Evolutionary conservation across 2,329 filamentous ascomycete genomes (phyloP), one percentile per base, ranked within the genome.

Genomic region (Verticillium isaacii): DNA sequence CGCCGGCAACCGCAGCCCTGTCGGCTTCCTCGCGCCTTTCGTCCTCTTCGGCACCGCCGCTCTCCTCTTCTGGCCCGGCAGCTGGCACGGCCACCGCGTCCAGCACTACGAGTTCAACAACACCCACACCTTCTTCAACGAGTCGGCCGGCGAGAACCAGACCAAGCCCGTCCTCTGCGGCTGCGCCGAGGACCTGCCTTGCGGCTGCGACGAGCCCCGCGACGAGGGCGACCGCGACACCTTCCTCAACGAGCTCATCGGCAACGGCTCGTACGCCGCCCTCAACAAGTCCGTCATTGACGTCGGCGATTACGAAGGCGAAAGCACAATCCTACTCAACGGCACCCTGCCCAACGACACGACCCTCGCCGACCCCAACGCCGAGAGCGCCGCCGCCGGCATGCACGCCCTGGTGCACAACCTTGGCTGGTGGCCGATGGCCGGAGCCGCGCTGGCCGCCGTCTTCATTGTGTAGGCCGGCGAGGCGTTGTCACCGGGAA

Each of bases 261-360:
- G 88, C 60, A 83, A 89, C 70, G 87, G 87, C 45, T 71, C 2
- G 77, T 67, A 37, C 64, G 65, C 56, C 41, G 75, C 80, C 60
- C 81, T 89, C 64, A 88, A 91, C 61, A 80, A 85, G 68, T 80
- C 79, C 0, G 67, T 92, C 2, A 82, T 91, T 61, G 82, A 79
- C 14, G 82, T 93, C 1, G 84, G 82, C 2, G 62, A 72, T 25
- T 72, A 70, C 64, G 59, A 66, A 5, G 86, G 86, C 58, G 89
- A 82, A 1, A 75, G 75, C 64, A 88, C 85, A 1, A 82, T 95
- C 41, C 78, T 91, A 34, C 77, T 94, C 71, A 92, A 93, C 71
- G 91, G 91, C n/a, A 90, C 89, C 0, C 77, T 94, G 3, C 84
- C 87, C 34, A 89, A 90, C 66, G 86, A 85, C 57, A 90, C 88